phyloP scores from a whole-genome alignment of 495 filamentous ascomycete species.

The Podospora anserina region DNA sequence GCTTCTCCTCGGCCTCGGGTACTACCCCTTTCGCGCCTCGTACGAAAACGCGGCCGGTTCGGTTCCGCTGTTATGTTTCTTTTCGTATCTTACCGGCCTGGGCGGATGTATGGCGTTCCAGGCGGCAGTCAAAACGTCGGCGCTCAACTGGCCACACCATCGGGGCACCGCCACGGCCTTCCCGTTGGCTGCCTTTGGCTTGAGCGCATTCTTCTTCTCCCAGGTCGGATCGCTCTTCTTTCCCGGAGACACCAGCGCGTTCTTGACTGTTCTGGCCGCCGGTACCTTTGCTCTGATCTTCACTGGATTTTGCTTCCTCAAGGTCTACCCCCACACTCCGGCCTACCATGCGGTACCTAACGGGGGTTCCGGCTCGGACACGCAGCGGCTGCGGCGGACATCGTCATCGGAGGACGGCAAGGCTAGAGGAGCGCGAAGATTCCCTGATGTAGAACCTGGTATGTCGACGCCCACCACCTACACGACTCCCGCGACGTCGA shows the following conservation, averaged over 20 bases:
- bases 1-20: conserved; percentile 67
- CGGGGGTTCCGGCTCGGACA: conserved; percentile 45
- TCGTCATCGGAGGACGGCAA: conserved; percentile 54
- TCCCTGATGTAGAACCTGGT: conserved; percentile 61
- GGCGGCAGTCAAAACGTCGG: conserved; percentile 81
- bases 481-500: conserved; percentile 27
- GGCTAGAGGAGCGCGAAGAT: conserved; percentile 14
- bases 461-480: conserved; percentile 50
- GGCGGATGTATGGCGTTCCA: conserved; percentile 86
- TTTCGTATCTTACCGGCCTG: conserved; percentile 77
- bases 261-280: conserved; percentile 73
- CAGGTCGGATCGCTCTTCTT: conserved; percentile 71
- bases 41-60: conserved; percentile 62
- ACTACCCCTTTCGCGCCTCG: conserved; percentile 71
- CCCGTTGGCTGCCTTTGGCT: conserved; percentile 85
- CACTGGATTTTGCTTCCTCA: conserved; percentile 74
- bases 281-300: conserved; percentile 77
- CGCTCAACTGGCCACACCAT: conserved; percentile 87
- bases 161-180: conserved; percentile 93
- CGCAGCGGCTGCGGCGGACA: conserved; percentile 59
- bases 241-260: conserved; percentile 75
- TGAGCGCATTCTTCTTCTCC: conserved; percentile 96
- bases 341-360: conserved; percentile 63
- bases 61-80: conserved; percentile 71
- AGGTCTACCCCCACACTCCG: conserved; percentile 63